A percentile compares a stretch with the other conserved stretches of the same genome.
phyloP scores from a whole-genome alignment of 257 asterid species.

The Primulina huaijiensis region DNA sequence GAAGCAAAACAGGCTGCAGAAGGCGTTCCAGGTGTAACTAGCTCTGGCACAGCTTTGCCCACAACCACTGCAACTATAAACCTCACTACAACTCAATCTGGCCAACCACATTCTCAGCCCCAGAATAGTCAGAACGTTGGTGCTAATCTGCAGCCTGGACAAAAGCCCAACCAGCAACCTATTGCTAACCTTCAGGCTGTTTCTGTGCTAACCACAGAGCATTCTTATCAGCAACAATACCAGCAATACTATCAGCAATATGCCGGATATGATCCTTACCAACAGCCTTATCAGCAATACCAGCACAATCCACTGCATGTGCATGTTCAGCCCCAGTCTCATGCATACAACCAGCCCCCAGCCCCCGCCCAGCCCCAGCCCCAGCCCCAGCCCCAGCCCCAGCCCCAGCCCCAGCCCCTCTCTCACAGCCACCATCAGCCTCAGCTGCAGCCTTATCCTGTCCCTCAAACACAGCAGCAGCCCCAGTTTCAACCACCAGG shows the following conservation, averaged over 20 bases:
- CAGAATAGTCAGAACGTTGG: slow-evolving; percentile 48
- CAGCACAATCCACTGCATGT: slow-evolving; percentile 54
- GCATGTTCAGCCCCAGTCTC: slow-evolving; percentile 59
- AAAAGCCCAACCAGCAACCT: slow-evolving; percentile 43
- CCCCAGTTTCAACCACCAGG: slow-evolving; percentile 23
- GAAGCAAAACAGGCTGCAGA: slow-evolving; percentile 60
- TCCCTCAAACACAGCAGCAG: slow-evolving; percentile 33
- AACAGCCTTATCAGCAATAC: slow-evolving; percentile 57
- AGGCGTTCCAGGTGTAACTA: slow-evolving; percentile 32
- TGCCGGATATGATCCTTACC: slow-evolving; percentile 66
- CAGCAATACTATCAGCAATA: slow-evolving; percentile 91
- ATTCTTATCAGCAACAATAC: slow-evolving; percentile 83
- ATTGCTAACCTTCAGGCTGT: slow-evolving; percentile 49
- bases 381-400: slow-evolving; percentile 29
- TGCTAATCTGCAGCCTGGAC: slow-evolving; percentile 49
- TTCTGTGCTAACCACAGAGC: slow-evolving; percentile 57
- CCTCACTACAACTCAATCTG: slow-evolving; percentile 45
- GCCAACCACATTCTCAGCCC: slow-evolving; percentile 45
- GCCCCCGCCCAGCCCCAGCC: slow-evolving; percentile 31
- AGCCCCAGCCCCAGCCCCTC: slow-evolving; percentile 29
- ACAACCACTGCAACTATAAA: slow-evolving; percentile 38
- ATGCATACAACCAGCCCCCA: slow-evolving; percentile 32
- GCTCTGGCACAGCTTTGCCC: slow-evolving; percentile 41
- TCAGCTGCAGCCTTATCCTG: slow-evolving; percentile 23
- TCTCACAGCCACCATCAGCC: slow-evolving; percentile 19